These are phyloP conservation scores for Xylaria sp. DNA, from an alignment of 2,329 filamentous ascomycete genomes.

Conservation along the genomic window DNA sequence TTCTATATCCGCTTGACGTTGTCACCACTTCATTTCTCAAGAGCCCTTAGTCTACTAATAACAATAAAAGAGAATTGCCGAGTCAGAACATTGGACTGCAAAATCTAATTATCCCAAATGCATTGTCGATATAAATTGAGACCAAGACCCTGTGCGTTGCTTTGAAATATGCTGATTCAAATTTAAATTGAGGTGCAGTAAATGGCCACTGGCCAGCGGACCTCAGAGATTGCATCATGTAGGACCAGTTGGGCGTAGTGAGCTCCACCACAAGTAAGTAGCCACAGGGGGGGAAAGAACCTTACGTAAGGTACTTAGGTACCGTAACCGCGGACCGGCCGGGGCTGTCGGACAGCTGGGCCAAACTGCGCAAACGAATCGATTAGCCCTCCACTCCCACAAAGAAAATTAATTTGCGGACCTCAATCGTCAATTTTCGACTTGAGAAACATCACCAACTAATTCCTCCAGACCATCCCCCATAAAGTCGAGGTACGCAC, in stretches of 20 bases:
- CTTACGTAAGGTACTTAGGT: too few species aligned
- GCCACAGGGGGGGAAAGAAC: not conserved
- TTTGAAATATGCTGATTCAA: not conserved
- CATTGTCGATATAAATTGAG: not conserved
- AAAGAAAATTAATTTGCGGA: conserved; percentile 48
- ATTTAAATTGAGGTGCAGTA: not conserved
- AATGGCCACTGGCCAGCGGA: not conserved
- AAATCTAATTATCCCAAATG: not conserved
- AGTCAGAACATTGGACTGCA: not conserved
- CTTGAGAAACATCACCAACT: conserved; percentile 35
- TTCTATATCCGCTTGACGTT: not conserved
- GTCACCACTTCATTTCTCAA: not conserved
- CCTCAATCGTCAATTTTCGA: conserved; percentile 39
- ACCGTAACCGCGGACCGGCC: conserved; percentile 9
- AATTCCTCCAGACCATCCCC: conserved; percentile 43
- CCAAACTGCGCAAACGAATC: conserved; percentile 31
- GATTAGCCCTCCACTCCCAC: conserved; percentile 49
- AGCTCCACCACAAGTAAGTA: too few species aligned
- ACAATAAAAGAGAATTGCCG: not conserved
- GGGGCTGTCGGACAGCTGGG: conserved; percentile 15
- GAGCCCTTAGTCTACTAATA: not conserved
- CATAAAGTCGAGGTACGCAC: conserved; percentile 47
- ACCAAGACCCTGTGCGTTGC: not conserved
- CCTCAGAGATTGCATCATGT: not conserved
- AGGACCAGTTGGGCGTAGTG: too few species aligned